Evolutionary conservation across 345 rosid genomes (phyloP).

Genomic region (Physaria fendleri): DNA sequence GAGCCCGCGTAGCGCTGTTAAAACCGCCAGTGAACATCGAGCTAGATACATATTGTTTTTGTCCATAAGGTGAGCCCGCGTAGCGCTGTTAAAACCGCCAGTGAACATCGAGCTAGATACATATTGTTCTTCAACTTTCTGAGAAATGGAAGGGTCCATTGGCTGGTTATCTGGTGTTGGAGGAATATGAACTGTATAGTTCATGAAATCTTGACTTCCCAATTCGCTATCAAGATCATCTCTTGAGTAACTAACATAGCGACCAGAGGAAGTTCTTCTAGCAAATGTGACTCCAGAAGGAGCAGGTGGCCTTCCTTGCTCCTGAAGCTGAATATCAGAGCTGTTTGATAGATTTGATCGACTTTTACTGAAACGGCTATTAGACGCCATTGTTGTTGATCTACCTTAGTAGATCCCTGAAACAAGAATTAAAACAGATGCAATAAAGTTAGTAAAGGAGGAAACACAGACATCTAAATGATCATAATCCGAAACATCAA

Average conservation of each 20-base stretch:
- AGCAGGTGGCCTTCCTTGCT: constrained; percentile 51
- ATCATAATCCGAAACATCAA: background rate
- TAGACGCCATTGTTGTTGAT: constrained; percentile 49
- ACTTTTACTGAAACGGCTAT: constrained; percentile 48
- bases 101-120: constrained; percentile 92
- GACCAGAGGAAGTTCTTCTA: constrained; percentile 77
- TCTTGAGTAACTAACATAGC: constrained; percentile 81
- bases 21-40: constrained; percentile 95
- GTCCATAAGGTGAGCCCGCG: constrained; percentile 93
- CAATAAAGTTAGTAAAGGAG: constrained; percentile 6
- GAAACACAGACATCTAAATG: background rate
- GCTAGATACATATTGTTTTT: constrained; percentile 92
- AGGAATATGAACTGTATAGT: constrained; percentile 87
- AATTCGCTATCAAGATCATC: constrained; percentile 95
- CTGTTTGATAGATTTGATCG: constrained; percentile 52
- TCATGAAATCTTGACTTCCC: constrained; percentile 60
- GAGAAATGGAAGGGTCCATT: constrained; percentile 86
- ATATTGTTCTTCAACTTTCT: constrained; percentile 94
- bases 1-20: constrained; percentile 80
- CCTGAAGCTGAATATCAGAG: constrained; percentile 57
- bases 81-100: constrained; percentile 83
- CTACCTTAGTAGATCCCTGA: constrained; percentile 35
- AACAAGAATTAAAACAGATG: constrained; percentile 10
- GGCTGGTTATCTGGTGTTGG: constrained; percentile 97
- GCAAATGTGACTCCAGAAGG: constrained; percentile 66